Evolutionary conservation across 352 stramenopile species (phyloP).

Genomic region (Phytophthora palmivora): DNA sequence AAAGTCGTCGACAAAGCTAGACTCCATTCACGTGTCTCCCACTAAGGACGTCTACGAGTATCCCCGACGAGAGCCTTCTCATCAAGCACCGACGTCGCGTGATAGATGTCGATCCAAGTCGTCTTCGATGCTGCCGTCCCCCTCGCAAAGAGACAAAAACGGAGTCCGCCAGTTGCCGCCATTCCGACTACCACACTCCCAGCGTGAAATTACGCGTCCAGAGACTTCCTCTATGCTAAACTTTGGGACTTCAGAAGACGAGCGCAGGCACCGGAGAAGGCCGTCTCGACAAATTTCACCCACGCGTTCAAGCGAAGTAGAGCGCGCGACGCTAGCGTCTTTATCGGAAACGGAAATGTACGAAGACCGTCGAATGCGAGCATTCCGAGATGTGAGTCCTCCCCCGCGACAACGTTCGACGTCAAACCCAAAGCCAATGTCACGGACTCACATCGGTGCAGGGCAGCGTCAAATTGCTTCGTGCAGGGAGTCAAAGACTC

Average conservation of each 20-base stretch:
- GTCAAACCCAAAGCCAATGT: conserved; percentile 26
- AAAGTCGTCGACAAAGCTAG: conserved; percentile 16
- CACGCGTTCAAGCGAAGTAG: conserved; percentile 6
- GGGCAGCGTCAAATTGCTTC: conserved; percentile 20
- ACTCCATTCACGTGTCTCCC: conserved; percentile 7
- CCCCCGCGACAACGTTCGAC: conserved; percentile 16
- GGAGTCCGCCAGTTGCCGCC: not conserved
- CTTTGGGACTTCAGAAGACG: conserved; percentile 8
- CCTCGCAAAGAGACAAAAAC: too few relatives aligned
- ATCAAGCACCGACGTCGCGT: not conserved
- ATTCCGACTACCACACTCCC: conserved; percentile 12
- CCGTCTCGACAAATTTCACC: conserved; percentile 4
- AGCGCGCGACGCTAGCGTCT: not conserved
- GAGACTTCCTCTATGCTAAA: conserved; percentile 1
- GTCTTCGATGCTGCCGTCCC: conserved; percentile 14
- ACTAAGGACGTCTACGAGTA: conserved; percentile 9
- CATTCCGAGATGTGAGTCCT: conserved; percentile 22
- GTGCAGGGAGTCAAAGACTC: conserved; percentile 18
- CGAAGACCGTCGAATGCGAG: conserved; percentile 17
- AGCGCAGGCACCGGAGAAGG: conserved; percentile 1
- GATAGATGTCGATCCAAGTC: conserved; percentile 16
- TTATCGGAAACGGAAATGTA: conserved; percentile 22
- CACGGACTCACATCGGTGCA: conserved; percentile 4
- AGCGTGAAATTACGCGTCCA: conserved; percentile 2
- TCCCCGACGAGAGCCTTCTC: not conserved